These are phyloP conservation scores for Sporothrix mexicana DNA, from an alignment of 2,329 filamentous ascomycete genomes.

Conservation along the genomic window DNA sequence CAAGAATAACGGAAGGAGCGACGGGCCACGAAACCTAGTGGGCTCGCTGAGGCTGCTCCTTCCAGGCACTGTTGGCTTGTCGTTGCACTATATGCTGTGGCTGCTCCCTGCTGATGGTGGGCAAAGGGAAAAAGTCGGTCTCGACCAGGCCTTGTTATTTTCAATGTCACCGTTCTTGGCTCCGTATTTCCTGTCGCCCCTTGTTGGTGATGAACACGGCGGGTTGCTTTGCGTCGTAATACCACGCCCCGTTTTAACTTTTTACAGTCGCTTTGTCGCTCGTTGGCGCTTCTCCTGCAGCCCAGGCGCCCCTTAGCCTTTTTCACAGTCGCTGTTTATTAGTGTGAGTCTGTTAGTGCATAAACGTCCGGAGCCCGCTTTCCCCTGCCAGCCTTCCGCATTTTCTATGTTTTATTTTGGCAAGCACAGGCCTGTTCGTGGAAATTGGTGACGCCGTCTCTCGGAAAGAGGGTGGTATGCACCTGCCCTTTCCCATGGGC, in stretches of 20 bases:
- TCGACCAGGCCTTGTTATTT: not conserved
- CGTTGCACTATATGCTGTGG: not conserved
- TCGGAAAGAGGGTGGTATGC: not conserved
- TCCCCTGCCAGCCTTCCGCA: constrained; percentile 8
- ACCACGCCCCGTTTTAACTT: not conserved
- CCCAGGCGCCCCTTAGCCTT: not conserved
- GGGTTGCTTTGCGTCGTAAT: not conserved
- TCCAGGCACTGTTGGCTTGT: no score
- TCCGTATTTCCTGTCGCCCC: constrained; percentile 5
- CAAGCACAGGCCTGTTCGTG: constrained; percentile 2
- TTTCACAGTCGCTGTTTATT: no score
- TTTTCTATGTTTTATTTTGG: not conserved
- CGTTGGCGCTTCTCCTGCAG: constrained; percentile 3
- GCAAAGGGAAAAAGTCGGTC: constrained; percentile 23
- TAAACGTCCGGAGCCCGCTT: constrained; percentile 1
- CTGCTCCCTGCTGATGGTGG: constrained; percentile 1
- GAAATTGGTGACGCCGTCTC: constrained; percentile 6
- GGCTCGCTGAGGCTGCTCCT: not conserved
- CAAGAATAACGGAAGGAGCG: constrained; percentile 3
- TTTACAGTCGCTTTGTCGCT: constrained; percentile 8
- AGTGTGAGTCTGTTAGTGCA: not conserved
- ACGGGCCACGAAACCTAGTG: not conserved
- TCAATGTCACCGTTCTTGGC: not conserved
- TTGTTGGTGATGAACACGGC: no score
- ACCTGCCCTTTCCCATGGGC: not conserved